Evolutionary conservation across 202 grass and related monocot genomes (phyloP), one percentile per base, ranked within the genome.

Genomic region (Panicum virgatum): DNA sequence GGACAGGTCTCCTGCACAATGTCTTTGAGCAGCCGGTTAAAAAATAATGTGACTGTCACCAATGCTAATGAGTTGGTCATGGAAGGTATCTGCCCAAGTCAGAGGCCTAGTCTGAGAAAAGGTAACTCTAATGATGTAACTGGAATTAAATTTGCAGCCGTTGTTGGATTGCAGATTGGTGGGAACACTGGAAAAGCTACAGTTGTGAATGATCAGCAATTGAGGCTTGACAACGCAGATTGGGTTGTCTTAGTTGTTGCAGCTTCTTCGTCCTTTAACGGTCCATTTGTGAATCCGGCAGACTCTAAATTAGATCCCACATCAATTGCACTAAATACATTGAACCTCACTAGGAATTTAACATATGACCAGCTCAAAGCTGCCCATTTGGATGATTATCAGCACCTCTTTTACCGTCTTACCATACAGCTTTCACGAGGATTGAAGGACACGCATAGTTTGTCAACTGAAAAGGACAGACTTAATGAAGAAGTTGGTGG

Each of bases 321-420:
- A 69, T 81, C 84, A 40, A 34, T 39, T 69, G 84, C 88, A 30
- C 60, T 86, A 56, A 81, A 61, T 7, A 79, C 67, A 72, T 11
- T 97, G 69, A 78, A 93, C 59, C 71, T 48, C 32, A 72, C 69
- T 26, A 91, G 47, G 62, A 93, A 81, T 73, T 23, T 86, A 66
- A 74, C 92, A 73, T 86, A 82, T 81, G 16, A 83, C 73, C 89
- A 97, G 59, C 82, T 93, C 48, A 83, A 68, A 80, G 69, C 88
- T 43, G 80, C 88, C 80, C 94, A 97, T 89, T 78, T 93, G 86
- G 77, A 91, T 76, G 91, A 97, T 79, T 97, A 91, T 37, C 87
- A 97, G 74, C 60, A 65, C 50, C 89, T 93, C 63, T 97, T 97
- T 83, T 72, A 89, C 54, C 91, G 84, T 43, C 78, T 93, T 46